Percentiles rank a stretch among this genome's conserved stretches.
Evolutionary conservation across 2,329 filamentous ascomycete genomes (phyloP).

Genomic region (Xylariaceae sp.): DNA sequence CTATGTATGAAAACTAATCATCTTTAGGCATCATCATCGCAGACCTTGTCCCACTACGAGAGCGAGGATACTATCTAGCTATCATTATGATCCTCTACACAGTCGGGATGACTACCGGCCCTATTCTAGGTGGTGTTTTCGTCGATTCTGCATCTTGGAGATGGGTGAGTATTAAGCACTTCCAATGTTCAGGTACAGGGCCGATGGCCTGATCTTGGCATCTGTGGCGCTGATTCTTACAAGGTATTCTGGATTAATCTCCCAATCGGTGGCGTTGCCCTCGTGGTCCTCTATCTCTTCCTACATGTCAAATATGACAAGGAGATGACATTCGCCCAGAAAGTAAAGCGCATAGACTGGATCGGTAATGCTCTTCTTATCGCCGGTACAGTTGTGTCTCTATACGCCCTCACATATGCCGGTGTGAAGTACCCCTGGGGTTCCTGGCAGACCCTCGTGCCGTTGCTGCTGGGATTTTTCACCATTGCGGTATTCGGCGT

Average conservation of each 20-base stretch:
- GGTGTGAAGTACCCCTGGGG: constrained; percentile 38
- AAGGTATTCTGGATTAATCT: constrained; percentile 31
- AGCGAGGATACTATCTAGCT: constrained; percentile 41
- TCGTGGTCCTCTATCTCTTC: constrained; percentile 30
- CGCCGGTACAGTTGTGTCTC: constrained; percentile 32
- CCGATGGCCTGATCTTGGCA: no score
- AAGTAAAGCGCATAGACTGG: constrained; percentile 35
- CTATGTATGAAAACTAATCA: constrained; percentile 28
- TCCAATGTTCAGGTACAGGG: no score
- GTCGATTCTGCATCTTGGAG: constrained; percentile 22
- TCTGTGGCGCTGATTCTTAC: no score
- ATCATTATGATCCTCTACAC: constrained; percentile 21
- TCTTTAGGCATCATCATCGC: constrained; percentile 46
- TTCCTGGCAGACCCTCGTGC: constrained; percentile 34
- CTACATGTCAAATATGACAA: constrained; percentile 34
- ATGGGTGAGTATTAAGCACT: no score
- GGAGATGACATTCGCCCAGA: constrained; percentile 9
- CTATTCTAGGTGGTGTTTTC: constrained; percentile 22
- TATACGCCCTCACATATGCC: constrained; percentile 39
- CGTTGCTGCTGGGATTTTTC: constrained; percentile 38
- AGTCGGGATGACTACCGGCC: constrained; percentile 21
- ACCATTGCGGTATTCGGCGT: constrained; percentile 33
- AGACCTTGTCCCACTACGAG: constrained; percentile 47
- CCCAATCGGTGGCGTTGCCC: constrained; percentile 30
- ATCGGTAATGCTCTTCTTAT: constrained; percentile 38